These are phyloP conservation scores for Larix kaempferi DNA, from an alignment of 75 land plant species.

Conservation along the genomic window DNA sequence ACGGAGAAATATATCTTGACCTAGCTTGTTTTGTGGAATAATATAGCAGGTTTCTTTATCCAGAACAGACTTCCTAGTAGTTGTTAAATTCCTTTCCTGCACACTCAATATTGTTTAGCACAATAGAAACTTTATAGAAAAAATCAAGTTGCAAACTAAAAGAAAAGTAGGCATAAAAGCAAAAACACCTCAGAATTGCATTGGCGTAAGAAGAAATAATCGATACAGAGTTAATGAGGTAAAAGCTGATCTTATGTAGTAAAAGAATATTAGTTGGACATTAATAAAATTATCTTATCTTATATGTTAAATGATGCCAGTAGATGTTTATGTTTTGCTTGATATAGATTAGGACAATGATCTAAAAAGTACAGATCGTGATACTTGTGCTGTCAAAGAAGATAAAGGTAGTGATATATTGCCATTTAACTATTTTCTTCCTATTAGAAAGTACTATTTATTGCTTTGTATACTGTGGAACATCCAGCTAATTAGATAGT, in stretches of 20 bases:
- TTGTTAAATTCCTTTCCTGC: background rate
- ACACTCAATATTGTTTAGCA: background rate
- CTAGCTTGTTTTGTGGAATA: conserved; percentile 81
- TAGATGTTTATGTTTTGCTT: background rate
- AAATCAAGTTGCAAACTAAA: background rate
- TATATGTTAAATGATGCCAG: background rate
- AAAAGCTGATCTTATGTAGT: no score
- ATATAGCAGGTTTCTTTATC: conserved; percentile 53
- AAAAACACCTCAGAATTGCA: background rate
- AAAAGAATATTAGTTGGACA: no score
- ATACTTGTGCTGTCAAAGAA: background rate
- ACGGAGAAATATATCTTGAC: conserved; percentile 74
- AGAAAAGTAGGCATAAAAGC: background rate
- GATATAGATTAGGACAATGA: background rate
- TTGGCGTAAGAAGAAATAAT: background rate
- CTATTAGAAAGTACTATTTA: background rate
- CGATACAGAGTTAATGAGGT: background rate
- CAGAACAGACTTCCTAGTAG: conserved; percentile 18
- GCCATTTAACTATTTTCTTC: background rate
- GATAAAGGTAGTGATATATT: no score
- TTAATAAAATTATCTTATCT: no score
- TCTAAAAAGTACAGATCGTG: background rate
- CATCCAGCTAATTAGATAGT: background rate
- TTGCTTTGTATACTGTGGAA: background rate
- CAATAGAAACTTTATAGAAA: background rate